Evolutionary conservation across 495 filamentous ascomycete species (phyloP), one percentile per base, ranked within the genome.

Genomic region (Penicillium odoratum): DNA sequence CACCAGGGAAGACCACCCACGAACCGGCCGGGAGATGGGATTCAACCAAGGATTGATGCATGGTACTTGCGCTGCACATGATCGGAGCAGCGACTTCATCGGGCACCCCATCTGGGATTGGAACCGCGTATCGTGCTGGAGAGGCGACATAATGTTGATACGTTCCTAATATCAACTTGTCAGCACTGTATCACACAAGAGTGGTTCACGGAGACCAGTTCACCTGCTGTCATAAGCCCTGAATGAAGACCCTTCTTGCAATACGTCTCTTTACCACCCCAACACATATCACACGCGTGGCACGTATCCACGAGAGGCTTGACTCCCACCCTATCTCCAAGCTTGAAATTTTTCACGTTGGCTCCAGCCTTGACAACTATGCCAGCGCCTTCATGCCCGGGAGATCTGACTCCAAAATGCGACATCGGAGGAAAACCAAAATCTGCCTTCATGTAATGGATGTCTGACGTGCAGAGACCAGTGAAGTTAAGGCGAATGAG

Each of bases 131-230:
- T 49, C 79, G 80, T 0, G 84, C 84, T 7, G 84, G 81, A 0
- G 78, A 80, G 18, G 86, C 65, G n/a, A 83, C 78, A 56, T 88
- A 90, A 66, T 88, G 83, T 68, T 87, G 85, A 63, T 88, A 90
- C 0, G 85, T 89, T 0, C 85, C 85, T 68, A 36, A 4, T 18
- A 36, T 13, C 15, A 30, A 30, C 2, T 30, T 10, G 5, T 15
- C 21, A 26, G 28, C 11, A 10, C 8, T 2, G 21, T 21, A 21
- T 2, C 21, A 21, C 21, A 21, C 21, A 33, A 4, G 10, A 33
- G 31, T 7, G 7, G 31, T 10, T 10, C 31, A 33, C 31, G 7
- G 7, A 6, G 8, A 31, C 28, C 9, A 48, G 45, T 63, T 44
- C 43, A 77, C 74, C 76, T 31, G 69, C 31, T 7, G 57, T 54